These are phyloP conservation scores for Amanita subjunquillea DNA, from an alignment of 768 basidiomycete genomes.

Conservation along the genomic window DNA sequence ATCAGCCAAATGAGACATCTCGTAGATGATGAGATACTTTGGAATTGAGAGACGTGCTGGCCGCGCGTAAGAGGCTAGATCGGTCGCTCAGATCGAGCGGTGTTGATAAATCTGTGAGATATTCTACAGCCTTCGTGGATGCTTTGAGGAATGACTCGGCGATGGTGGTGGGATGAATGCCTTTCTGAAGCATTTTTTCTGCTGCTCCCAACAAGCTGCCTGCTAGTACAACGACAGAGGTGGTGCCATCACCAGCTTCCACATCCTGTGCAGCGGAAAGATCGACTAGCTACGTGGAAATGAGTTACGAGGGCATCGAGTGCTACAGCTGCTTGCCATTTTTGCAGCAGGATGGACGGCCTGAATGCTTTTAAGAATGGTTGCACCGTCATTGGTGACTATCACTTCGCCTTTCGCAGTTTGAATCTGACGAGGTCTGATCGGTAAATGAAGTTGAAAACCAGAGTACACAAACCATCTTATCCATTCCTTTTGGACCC, in stretches of 20 bases:
- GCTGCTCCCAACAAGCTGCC: conserved; percentile 90
- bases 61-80: conserved; percentile 78
- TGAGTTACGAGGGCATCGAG: conserved; percentile 7
- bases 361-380: conserved; percentile 91
- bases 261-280: conserved; percentile 96
- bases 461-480: conserved; percentile 62
- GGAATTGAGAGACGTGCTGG: conserved; percentile 92
- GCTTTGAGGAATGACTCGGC: conserved; percentile 94
- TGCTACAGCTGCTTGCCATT: conserved; percentile 53
- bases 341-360: conserved; percentile 97
- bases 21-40: conserved; percentile 44
- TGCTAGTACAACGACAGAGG: conserved; percentile 93
- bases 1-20: neutral
- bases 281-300: conserved; percentile 72
- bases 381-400: conserved; percentile 98
- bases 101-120: conserved; percentile 83
- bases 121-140: conserved; percentile 88
- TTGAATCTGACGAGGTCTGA: conserved; percentile 59
- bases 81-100: conserved; percentile 88
- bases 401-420: conserved; percentile 94
- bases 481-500: conserved; percentile 98
- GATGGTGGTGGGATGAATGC: conserved; percentile 95
- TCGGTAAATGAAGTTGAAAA: conserved; percentile 6
- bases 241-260: conserved; percentile 98
- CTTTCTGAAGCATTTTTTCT: conserved; percentile 93